Percentiles rank a stretch among this genome's conserved stretches.
phyloP scores from a whole-genome alignment of 768 basidiomycete species.

The Kwoniella sp. region DNA sequence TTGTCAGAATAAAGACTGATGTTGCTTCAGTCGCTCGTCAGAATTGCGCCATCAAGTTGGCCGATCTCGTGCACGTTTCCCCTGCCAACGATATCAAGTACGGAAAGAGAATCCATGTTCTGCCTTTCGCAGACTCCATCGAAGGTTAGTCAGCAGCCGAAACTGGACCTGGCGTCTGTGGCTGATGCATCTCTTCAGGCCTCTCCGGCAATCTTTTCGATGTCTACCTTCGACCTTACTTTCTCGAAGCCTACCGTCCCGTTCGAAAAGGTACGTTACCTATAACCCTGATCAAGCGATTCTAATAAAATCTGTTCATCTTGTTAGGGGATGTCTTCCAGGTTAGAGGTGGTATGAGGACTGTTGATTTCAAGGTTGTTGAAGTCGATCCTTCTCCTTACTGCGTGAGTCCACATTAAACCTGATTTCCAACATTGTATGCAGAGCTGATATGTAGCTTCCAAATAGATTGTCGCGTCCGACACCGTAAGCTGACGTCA shows the following conservation, averaged over 20 bases:
- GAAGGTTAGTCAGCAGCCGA: conserved; percentile 59
- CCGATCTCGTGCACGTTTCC: conserved; percentile 92
- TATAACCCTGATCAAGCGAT: too few species aligned
- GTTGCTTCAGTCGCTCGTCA: conserved; percentile 78
- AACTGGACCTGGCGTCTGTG: neutral
- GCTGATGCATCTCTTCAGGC: conserved; percentile 33
- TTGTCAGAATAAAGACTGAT: too few species aligned
- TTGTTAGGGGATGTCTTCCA: conserved; percentile 99
- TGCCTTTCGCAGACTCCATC: conserved; percentile 97
- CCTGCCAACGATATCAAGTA: conserved; percentile 97
- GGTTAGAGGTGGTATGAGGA: conserved; percentile 95
- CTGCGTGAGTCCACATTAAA: conserved; percentile 55
- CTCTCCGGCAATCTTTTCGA: conserved; percentile 98
- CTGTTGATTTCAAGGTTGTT: conserved; percentile 98
- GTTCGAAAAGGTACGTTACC: conserved; percentile 37
- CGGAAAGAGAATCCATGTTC: conserved; percentile 87
- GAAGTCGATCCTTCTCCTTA: conserved; percentile 97
- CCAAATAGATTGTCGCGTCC: conserved; percentile 80
- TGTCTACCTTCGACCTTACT: conserved; percentile 96
- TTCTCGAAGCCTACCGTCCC: conserved; percentile 72
- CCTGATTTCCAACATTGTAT: neutral
- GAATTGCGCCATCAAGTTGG: conserved; percentile 95
- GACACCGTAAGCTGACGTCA: conserved; percentile 85
- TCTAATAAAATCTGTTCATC: conserved; percentile 62
- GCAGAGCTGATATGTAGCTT: conserved; percentile 1